phyloP scores from a whole-genome alignment of 1,139 yeast species.

The Debaryomyces fabryi region DNA sequence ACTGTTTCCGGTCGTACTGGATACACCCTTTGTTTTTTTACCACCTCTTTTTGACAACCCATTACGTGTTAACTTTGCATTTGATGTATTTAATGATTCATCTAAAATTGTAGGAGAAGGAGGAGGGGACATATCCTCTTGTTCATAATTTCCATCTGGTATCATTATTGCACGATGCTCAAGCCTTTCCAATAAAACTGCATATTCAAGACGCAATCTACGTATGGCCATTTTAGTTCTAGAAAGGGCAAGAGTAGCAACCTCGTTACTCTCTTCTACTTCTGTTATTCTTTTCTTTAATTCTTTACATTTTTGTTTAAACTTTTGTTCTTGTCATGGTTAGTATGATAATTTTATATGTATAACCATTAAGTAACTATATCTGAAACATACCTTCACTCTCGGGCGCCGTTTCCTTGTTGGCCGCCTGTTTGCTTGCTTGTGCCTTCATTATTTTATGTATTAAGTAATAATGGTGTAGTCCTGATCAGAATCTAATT shows the following conservation, averaged over 20 bases:
- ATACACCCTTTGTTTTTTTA: constrained; percentile 22
- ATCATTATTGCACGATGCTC: constrained; percentile 55
- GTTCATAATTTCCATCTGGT: constrained; percentile 34
- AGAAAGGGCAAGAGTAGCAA: constrained; percentile 73
- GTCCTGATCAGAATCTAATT: neutral
- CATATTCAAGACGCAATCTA: constrained; percentile 79
- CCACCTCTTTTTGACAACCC: constrained; percentile 25
- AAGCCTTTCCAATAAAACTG: constrained; percentile 75
- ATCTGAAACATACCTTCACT: constrained; percentile 41
- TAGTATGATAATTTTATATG: constrained; percentile 10
- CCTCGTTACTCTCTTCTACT: constrained; percentile 79
- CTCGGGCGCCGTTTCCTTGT: constrained; percentile 41
- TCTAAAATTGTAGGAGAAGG: constrained; percentile 42
- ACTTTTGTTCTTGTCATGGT: constrained; percentile 36
- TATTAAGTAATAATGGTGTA: neutral
- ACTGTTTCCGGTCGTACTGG: constrained; percentile 11
- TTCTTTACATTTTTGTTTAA: constrained; percentile 68
- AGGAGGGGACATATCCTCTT: constrained; percentile 48
- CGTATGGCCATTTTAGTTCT: constrained; percentile 79
- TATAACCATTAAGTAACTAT: neutral
- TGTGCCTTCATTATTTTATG: constrained; percentile 12
- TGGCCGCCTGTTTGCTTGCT: constrained; percentile 11
- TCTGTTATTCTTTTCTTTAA: constrained; percentile 72
- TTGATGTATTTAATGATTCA: constrained; percentile 29
- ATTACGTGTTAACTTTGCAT: constrained; percentile 24